Base-by-base conservation (phyloP, 306 rosid genomes). In the Cucurbita pepo region DNA sequence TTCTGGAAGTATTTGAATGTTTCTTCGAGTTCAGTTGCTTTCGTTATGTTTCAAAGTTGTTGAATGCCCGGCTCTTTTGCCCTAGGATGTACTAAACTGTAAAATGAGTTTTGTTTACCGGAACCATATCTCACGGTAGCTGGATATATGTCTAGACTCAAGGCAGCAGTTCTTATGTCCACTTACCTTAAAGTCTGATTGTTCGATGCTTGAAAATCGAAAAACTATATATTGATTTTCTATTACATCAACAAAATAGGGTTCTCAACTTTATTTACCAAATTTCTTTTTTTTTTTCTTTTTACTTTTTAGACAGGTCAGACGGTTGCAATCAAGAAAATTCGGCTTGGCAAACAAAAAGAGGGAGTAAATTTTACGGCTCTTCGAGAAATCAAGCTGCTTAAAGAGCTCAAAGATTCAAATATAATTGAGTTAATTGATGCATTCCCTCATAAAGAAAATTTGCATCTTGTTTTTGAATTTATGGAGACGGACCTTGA, bases 401-500 rank as follows among this genome's bases (percentile, higher is more conserved):
- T 92, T 22, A 90, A 92, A 79, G 98, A 92, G 83, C 88, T 92
- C 51, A 92, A 90, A 61, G 82, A 83, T 83, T 90, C 96, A 6
- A 87, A 87, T 69, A 90, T 92, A 16, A 92, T 92, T 77, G 96
- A 92, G 86, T 83, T 92, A 78, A 92, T 81, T 67, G 98, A 92
- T 63, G 91, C 96, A 0, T 92, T 92, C 84, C 96, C 96, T 0
- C 98, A 90, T 75, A 92, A 92, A 77, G 96, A 86, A 55, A 92
- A 92, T 82, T 83, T 92, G 93, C 98, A 92, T 79, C 96, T 92
- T 40, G 98, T 92, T 61, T 92, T 92, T 76, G 96, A 92, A 56
- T 92, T 92, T 85, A 92, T 92, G 98, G 98, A 92, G 85, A 92
- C 96, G 6, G 98, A 92, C 83, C 96, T 92, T 13, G 98, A 92